These are phyloP conservation scores for Alternaria sp. DNA, from an alignment of 2,329 filamentous ascomycete species.

Conservation along the genomic window DNA sequence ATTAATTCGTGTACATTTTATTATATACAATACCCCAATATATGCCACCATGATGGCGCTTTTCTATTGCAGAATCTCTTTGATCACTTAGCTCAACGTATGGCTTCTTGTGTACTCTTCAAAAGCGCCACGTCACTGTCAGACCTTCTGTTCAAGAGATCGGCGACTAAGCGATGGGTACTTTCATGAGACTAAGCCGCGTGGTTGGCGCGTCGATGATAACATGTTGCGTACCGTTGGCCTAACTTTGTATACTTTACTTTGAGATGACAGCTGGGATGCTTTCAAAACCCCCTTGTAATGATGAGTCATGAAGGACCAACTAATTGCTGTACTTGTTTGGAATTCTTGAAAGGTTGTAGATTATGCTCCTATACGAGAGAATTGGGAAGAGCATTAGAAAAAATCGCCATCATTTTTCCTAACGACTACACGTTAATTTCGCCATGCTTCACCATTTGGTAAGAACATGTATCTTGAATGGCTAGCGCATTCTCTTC, in stretches of 20 bases:
- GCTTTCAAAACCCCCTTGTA: too few relatives aligned
- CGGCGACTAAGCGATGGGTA: too few relatives aligned
- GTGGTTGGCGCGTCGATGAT: too few relatives aligned
- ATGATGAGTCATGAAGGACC: too few relatives aligned
- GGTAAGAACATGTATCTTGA: not conserved
- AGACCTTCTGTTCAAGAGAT: too few relatives aligned
- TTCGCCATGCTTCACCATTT: not conserved
- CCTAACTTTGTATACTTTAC: too few relatives aligned
- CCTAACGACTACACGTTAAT: not conserved
- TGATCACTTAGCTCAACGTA: not conserved
- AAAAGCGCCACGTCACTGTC: rapidly evolving
- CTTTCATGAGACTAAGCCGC: too few relatives aligned
- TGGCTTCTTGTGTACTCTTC: not conserved
- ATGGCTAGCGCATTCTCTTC: not conserved
- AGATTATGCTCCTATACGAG: not conserved
- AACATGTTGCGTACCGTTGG: too few relatives aligned
- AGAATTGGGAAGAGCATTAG: not conserved
- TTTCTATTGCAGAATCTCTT: not conserved
- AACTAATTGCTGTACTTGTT: not conserved
- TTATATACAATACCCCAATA: slow-evolving; percentile 10
- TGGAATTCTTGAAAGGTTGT: not conserved
- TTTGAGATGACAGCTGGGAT: too few relatives aligned
- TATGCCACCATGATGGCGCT: not conserved
- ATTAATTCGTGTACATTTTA: slow-evolving; percentile 2
- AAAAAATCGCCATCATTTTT: not conserved